phyloP scores from a whole-genome alignment of 73 alveolate genomes.

The Strombidium stylifer region DNA sequence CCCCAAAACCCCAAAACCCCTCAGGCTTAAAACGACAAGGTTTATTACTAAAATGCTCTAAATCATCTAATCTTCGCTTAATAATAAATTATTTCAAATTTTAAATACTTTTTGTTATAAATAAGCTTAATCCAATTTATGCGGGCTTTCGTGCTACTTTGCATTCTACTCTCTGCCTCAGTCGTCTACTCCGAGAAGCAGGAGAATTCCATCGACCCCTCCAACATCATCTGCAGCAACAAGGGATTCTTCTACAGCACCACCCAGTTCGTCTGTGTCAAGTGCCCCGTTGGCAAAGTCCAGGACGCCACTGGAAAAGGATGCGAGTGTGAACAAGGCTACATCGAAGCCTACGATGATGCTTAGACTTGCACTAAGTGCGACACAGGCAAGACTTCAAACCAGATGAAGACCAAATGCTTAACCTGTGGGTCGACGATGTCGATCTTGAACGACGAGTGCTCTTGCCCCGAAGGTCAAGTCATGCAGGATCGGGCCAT shows the following conservation, averaged over 20 bases:
- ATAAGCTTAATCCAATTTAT: not conserved
- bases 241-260: slow-evolving; percentile 11
- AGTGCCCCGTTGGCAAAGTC: slow-evolving; percentile 14
- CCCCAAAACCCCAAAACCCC: not conserved
- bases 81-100: not conserved
- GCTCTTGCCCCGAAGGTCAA: too few species aligned
- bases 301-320: slow-evolving; percentile 28
- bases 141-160: not conserved
- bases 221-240: too few species aligned
- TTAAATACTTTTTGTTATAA: not conserved
- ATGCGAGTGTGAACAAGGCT: slow-evolving; percentile 44
- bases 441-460: too few species aligned
- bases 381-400: too few species aligned
- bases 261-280: slow-evolving; percentile 8
- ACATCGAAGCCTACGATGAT: not conserved
- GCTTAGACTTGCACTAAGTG: too few species aligned
- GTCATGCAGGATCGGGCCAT: too few species aligned
- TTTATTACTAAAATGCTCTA: too few species aligned
- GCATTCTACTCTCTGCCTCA: not conserved
- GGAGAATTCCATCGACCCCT: not conserved
- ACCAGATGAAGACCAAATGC: too few species aligned
- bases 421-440: too few species aligned
- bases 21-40: too few species aligned
- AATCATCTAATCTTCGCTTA: not conserved
- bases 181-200: not conserved